A percentile compares a stretch with the other conserved stretches of the same genome.
Conservation (phyloP, 768 basidiomycete species). For the Tylopilus balloui region DNA sequence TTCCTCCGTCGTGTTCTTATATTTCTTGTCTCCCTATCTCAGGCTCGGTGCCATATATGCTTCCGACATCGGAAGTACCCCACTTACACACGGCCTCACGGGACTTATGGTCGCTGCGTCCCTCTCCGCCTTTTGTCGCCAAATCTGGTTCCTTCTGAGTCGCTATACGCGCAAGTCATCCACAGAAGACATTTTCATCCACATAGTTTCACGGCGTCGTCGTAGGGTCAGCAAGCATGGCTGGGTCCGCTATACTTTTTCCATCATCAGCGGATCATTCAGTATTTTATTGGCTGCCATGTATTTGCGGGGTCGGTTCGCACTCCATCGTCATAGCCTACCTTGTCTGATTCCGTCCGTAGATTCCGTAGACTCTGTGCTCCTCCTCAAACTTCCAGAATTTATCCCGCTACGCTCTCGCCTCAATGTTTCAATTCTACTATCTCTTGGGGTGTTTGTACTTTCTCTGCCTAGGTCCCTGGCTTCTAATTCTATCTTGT, state of each 20-base stretch:
- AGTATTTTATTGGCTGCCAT: constrained; percentile 52
- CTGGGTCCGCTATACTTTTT: constrained; percentile 42
- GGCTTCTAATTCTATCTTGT: constrained; percentile 49
- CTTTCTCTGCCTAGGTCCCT: constrained; percentile 54
- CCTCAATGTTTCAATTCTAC: constrained; percentile 36
- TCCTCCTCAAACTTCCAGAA: constrained; percentile 44
- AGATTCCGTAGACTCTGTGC: constrained; percentile 54
- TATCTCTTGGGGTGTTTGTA: constrained; percentile 44
- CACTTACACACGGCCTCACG: constrained; percentile 48
- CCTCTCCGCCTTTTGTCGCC: constrained; percentile 56
- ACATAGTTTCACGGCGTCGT: constrained; percentile 52
- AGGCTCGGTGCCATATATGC: constrained; percentile 67
- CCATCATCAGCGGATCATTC: constrained; percentile 41
- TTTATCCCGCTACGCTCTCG: constrained; percentile 33
- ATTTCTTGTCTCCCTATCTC: constrained; percentile 64
- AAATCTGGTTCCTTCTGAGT: constrained; percentile 76
- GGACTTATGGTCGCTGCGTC: constrained; percentile 50
- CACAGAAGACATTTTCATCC: constrained; percentile 60
- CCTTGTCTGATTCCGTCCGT: constrained; percentile 8
- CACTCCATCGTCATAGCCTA: not conserved
- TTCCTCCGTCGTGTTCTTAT: constrained; percentile 57
- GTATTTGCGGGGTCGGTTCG: constrained; percentile 60
- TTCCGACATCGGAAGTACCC: constrained; percentile 39
- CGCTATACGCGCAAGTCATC: constrained; percentile 63
- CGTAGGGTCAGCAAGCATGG: constrained; percentile 47